Conservation (phyloP, 345 rosid species). For the Nasturtium officinale region DNA sequence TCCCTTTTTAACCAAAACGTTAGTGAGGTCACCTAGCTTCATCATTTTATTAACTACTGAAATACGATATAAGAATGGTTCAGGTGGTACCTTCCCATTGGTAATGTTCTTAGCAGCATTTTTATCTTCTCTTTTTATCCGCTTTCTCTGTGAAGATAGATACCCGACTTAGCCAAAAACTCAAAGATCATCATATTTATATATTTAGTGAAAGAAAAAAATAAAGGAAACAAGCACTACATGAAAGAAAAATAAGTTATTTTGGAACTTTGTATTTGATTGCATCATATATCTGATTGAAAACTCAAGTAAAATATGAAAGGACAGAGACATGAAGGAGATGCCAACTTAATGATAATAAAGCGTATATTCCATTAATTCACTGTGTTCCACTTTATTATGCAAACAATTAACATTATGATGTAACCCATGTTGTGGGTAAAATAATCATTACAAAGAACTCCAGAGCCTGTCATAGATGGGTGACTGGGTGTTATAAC, state of each 20-base stretch:
- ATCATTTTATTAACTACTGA: not conserved
- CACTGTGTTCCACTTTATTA: constrained; percentile 20
- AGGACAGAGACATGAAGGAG: constrained; percentile 26
- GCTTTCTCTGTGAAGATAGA: constrained; percentile 64
- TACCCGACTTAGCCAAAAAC: constrained; percentile 20
- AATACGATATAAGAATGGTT: constrained; percentile 7
- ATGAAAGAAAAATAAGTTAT: constrained; percentile 2
- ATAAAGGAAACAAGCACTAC: constrained; percentile 22
- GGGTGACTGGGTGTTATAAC: not conserved
- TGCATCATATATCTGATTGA: constrained; percentile 29
- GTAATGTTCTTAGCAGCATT: constrained; percentile 55
- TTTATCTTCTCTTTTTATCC: constrained; percentile 79
- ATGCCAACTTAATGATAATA: constrained; percentile 14
- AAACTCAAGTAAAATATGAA: constrained; percentile 6
- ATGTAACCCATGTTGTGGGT: constrained; percentile 24
- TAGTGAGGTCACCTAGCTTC: constrained; percentile 6
- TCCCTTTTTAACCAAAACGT: not conserved
- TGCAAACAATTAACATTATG: constrained; percentile 30
- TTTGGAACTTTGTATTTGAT: constrained; percentile 17
- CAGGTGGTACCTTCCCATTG: constrained; percentile 65
- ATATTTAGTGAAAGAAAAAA: constrained; percentile 4
- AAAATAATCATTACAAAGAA: constrained; percentile 10
- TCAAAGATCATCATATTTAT: constrained; percentile 8
- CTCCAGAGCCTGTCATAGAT: not conserved
- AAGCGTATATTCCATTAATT: constrained; percentile 12